Conservation (phyloP, 2,329 filamentous ascomycete species). For the Xylaria sp. region DNA sequence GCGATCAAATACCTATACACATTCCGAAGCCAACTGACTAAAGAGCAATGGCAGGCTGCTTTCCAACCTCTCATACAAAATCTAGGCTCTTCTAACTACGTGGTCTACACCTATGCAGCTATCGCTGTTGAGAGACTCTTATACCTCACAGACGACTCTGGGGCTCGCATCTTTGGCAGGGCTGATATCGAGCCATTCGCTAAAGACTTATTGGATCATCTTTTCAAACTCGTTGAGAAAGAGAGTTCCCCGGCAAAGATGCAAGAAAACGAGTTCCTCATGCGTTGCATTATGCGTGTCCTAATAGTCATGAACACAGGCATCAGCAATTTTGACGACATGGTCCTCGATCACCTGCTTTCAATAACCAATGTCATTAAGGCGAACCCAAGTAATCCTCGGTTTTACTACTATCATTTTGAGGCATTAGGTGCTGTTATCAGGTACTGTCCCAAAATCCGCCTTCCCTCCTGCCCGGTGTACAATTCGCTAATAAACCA, state of each 20-base stretch:
- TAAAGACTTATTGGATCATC: conserved; percentile 84
- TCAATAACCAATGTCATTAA: conserved; percentile 91
- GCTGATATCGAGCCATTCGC: conserved; percentile 80
- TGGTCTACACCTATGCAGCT: conserved; percentile 96
- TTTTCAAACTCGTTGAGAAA: conserved; percentile 90
- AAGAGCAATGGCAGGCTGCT: conserved; percentile 88
- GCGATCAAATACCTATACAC: conserved; percentile 98
- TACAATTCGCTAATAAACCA: neutral
- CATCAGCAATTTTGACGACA: conserved; percentile 74
- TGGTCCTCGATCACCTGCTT: conserved; percentile 82
- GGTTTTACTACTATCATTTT: conserved; percentile 99
- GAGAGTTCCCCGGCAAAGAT: conserved; percentile 87
- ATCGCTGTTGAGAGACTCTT: conserved; percentile 95
- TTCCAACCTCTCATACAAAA: conserved; percentile 92
- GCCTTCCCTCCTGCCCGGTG: neutral
- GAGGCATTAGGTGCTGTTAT: conserved; percentile 92
- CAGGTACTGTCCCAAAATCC: conserved; percentile 49
- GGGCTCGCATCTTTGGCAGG: conserved; percentile 79
- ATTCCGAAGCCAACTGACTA: conserved; percentile 92
- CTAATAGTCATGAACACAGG: conserved; percentile 91
- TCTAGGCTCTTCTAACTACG: conserved; percentile 87
- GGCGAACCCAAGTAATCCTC: conserved; percentile 93
- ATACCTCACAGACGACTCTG: conserved; percentile 77
- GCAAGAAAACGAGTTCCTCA: conserved; percentile 98
- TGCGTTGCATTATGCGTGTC: conserved; percentile 98